Conservation (phyloP, 352 stramenopile species). For the Phytophthora palmivora region DNA sequence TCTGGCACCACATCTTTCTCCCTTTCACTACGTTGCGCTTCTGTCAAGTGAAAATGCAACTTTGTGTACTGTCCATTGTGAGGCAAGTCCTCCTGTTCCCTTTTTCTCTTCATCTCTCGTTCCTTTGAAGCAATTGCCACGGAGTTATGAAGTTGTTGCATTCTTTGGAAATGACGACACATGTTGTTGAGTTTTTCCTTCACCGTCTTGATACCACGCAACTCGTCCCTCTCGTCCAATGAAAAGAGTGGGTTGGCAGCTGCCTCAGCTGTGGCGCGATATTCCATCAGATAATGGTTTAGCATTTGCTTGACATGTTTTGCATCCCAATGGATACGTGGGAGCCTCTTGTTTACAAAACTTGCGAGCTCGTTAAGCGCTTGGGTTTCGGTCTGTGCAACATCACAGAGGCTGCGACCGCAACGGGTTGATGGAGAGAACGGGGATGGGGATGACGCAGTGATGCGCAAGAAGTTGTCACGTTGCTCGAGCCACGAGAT, state of each 20-base stretch:
- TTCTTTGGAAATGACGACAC: constrained; percentile 18
- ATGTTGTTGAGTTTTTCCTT: constrained; percentile 21
- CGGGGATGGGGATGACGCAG: neutral
- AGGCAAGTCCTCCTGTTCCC: neutral
- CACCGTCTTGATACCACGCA: constrained; percentile 6
- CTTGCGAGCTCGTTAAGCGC: constrained; percentile 12
- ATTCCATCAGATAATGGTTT: constrained; percentile 19
- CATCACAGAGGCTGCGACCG: neutral
- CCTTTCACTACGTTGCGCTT: constrained; percentile 5
- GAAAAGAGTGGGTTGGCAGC: neutral
- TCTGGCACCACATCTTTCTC: constrained; percentile 16
- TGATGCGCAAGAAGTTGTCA: constrained; percentile 21
- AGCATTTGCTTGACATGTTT: constrained; percentile 14
- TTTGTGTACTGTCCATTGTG: constrained; percentile 6
- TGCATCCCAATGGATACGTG: constrained; percentile 6
- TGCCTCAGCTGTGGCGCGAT: constrained; percentile 1
- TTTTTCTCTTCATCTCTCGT: neutral
- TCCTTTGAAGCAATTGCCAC: neutral
- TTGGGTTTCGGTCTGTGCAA: neutral
- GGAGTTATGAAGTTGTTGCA: constrained; percentile 14
- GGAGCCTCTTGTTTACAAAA: constrained; percentile 16
- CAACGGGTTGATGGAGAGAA: constrained; percentile 7
- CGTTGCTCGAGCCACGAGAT: constrained; percentile 25
- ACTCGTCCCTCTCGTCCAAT: constrained; percentile 9
- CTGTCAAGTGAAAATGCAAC: constrained; percentile 8